Evolutionary conservation across 208 protist species (phyloP), one percentile per base, ranked within the genome.

Genomic region (Trypanosoma rangeli): DNA sequence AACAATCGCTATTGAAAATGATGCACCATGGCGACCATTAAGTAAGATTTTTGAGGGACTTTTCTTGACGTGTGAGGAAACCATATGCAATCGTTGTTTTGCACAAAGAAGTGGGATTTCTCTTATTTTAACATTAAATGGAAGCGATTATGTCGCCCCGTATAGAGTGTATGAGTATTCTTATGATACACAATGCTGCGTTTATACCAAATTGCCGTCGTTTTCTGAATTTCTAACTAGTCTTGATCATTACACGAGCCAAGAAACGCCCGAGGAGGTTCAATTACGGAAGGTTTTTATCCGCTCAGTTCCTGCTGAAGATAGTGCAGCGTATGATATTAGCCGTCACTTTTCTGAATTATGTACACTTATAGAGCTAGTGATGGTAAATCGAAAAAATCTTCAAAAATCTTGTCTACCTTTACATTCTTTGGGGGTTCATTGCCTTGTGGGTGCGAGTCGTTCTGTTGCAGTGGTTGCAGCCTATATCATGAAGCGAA

Each of bases 371-470:
- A 85, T 96, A 16, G 82, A 91, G 53, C 53, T 90, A 1, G 78
- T 93, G 16, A 68, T 94, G 35, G 31, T 73, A 9, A 72, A 81
- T 58, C 61, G 82, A 35, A 65, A 59, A 33, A 44, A 9, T 0
- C 10, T 61, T 15, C 31, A 68, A 24, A 16, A 18, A 15, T 18
- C 48, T 20, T 29, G 39, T 26, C 10, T 16, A 26, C 53, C 46
- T 26, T 35, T 75, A 12, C 87, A 79, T 13, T 69, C 68, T 12
- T 85, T 95, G 12, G 75, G 73, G 24, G 89, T 92, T 13, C 85
- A 96, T 69, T 97, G 94, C 76, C 81, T 94, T 78, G 84, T 92
- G 28, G 94, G 94, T 22, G 91, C 97, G 29, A 94, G 86, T 68
- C 70, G 94, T 33, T 95, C 88, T 12, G 88, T 84, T 13, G 71